Evolutionary conservation across 768 basidiomycete species (phyloP).

Genomic region (Russula lepida): DNA sequence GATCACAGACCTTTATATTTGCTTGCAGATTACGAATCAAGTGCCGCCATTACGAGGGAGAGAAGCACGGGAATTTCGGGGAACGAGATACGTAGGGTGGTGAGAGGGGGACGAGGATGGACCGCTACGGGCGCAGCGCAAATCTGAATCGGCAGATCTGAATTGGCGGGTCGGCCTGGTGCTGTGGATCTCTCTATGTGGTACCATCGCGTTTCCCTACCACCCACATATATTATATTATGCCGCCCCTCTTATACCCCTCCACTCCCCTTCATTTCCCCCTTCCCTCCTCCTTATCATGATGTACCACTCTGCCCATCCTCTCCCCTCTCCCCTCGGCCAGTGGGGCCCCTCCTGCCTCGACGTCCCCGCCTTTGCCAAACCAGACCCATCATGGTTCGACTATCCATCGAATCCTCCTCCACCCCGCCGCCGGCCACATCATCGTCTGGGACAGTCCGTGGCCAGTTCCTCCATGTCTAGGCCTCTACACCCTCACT

Average conservation of each 20-base stretch:
- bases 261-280: slow-evolving; percentile 12
- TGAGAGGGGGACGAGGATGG: background rate
- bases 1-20: slow-evolving; percentile 40
- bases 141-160: background rate
- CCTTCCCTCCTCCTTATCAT: slow-evolving; percentile 12
- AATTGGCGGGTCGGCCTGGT: slow-evolving; percentile 6
- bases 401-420: background rate
- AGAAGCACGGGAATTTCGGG: slow-evolving; percentile 56
- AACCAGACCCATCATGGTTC: slow-evolving; percentile 9
- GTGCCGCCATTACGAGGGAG: slow-evolving; percentile 64
- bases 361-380: slow-evolving; percentile 1
- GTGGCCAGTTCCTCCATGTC: background rate
- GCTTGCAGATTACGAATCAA: slow-evolving; percentile 66
- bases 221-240: slow-evolving; percentile 18
- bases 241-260: slow-evolving; percentile 19
- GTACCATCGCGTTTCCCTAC: slow-evolving; percentile 9
- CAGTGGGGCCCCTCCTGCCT: slow-evolving; percentile 12
- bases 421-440: background rate
- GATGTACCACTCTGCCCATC: slow-evolving; percentile 24
- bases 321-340: slow-evolving; percentile 22
- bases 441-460: background rate
- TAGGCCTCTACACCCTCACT: background rate
- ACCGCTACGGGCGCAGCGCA: background rate
- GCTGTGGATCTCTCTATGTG: background rate
- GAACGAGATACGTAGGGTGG: slow-evolving; percentile 44